Base-by-base conservation (phyloP, 768 basidiomycete species). In the Pleurotus cornucopiae region DNA sequence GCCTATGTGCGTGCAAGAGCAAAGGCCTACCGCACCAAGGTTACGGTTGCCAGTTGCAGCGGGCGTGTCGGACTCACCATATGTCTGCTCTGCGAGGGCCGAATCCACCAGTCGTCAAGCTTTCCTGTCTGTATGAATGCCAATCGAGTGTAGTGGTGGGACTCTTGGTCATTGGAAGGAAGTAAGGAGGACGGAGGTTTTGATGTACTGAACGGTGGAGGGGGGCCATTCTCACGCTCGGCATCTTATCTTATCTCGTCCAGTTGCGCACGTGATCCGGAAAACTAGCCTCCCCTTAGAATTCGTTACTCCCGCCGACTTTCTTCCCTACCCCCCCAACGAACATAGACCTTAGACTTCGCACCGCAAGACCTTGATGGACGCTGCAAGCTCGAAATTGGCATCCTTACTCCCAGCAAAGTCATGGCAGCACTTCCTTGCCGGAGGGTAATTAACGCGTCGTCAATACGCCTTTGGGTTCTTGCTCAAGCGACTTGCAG, bases 361-460 rank as follows among this genome's bases (percentile, higher is more conserved):
- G 23, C 4, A 23, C 23, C 23, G 23, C 23, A 20, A 23, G 4
- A 23, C 23, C 23, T 4, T 23, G 23, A 23, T 23, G 23, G 44
- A 55, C 16, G 48, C 48, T 12, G 25, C 41, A 14, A 18, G 48
- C 26, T 46, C 23, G 56, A 68, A 67, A 57, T 46, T 64, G 61
- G 58, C 73, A 7, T 61, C 74, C 0, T 60, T 77, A 61, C 67
- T 88, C 2, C 86, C 89, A 2, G 80, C 86, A 48, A 87, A 89
- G 69, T 89, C 92, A 71, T 91, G 85, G 86, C 82, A 81, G 54
- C 91, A 95, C 64, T 85, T 94, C 62, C 76, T 89, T 6, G 92
- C 88, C 25, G 92, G 92, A 76, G 92, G 91, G 92, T 93, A 63
- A 67, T 12, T 51, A 11, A 1, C 49, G 40, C 39, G 2, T 25